A percentile compares a stretch with the other conserved stretches of the same genome.
These are phyloP conservation scores for Aspergillus sclerotialis DNA, from an alignment of 2,329 filamentous ascomycete species.

Conservation along the genomic window DNA sequence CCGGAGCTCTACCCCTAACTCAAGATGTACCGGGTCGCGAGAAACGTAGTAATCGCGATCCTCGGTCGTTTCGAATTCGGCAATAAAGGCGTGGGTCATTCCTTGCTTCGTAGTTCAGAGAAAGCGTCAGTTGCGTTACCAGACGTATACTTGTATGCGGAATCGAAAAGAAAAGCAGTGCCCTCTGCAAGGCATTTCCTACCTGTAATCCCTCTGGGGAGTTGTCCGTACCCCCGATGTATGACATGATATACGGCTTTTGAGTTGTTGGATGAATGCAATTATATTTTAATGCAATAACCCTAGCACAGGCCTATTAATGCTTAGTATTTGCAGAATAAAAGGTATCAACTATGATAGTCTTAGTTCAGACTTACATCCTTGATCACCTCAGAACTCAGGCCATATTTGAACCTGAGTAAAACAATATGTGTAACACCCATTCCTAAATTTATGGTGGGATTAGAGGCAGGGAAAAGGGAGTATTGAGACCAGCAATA, in stretches of 20 bases:
- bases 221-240: slow-evolving; percentile 53
- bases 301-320: slow-evolving; percentile 45
- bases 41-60: slow-evolving; percentile 64
- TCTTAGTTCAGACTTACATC: too few relatives aligned
- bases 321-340: background rate
- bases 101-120: too few relatives aligned
- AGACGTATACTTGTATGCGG: too few relatives aligned
- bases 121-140: too few relatives aligned
- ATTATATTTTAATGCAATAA: slow-evolving; percentile 48
- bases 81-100: slow-evolving; percentile 63
- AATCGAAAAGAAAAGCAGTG: too few relatives aligned
- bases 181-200: slow-evolving; percentile 10
- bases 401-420: slow-evolving; percentile 53
- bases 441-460: too few relatives aligned
- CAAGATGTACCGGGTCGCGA: slow-evolving; percentile 57
- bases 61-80: slow-evolving; percentile 56
- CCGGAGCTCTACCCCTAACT: slow-evolving; percentile 45
- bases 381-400: slow-evolving; percentile 43
- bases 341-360: too few relatives aligned
- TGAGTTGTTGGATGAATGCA: slow-evolving; percentile 53
- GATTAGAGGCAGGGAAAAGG: too few relatives aligned
- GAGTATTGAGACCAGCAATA: too few relatives aligned
- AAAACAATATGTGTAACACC: slow-evolving; percentile 57
- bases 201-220: slow-evolving; percentile 54
- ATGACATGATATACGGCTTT: slow-evolving; percentile 52